Percentiles rank a stretch among this genome's conserved stretches.
phyloP scores from a whole-genome alignment of 163 green algal genomes.

The Volvox carteri region DNA sequence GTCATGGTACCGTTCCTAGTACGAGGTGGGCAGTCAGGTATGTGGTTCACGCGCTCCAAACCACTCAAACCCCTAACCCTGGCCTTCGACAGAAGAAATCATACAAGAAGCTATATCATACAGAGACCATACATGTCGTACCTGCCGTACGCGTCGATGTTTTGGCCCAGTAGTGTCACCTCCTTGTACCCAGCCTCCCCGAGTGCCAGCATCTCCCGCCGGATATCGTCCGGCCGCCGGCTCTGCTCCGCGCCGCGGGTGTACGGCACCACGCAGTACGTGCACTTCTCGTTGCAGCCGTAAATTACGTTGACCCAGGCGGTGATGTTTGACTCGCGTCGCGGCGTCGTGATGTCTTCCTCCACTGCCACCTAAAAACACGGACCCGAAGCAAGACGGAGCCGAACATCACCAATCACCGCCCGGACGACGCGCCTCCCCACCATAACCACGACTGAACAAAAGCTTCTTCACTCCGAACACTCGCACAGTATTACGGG shows the following conservation, averaged over 20 bases:
- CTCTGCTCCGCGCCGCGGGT: conserved; percentile 94
- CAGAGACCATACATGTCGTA: no score
- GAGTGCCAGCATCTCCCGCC: conserved; percentile 89
- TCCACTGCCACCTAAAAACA: conserved; percentile 79
- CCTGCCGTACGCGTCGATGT: conserved; percentile 97
- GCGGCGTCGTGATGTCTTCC: conserved; percentile 92
- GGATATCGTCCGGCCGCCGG: conserved; percentile 88
- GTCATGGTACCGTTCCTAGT: no score
- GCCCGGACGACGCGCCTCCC: not conserved
- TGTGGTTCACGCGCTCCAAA: no score
- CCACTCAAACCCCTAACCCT: no score
- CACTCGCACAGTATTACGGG: no score
- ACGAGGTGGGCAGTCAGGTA: no score
- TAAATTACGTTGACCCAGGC: conserved; percentile 99
- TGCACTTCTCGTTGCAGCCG: conserved; percentile 98
- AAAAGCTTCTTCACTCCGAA: no score
- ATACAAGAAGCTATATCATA: no score
- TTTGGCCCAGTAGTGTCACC: conserved; percentile 88
- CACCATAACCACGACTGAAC: not conserved
- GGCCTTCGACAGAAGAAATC: no score
- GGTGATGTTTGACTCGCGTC: conserved; percentile 90
- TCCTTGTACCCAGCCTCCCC: conserved; percentile 88
- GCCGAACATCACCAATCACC: no score
- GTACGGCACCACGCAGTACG: conserved; percentile 98
- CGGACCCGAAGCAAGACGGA: no score